A percentile compares a stretch with the other conserved stretches of the same genome.
Evolutionary conservation across 2,329 filamentous ascomycete species (phyloP).

Genomic region (Alternaria longipes): DNA sequence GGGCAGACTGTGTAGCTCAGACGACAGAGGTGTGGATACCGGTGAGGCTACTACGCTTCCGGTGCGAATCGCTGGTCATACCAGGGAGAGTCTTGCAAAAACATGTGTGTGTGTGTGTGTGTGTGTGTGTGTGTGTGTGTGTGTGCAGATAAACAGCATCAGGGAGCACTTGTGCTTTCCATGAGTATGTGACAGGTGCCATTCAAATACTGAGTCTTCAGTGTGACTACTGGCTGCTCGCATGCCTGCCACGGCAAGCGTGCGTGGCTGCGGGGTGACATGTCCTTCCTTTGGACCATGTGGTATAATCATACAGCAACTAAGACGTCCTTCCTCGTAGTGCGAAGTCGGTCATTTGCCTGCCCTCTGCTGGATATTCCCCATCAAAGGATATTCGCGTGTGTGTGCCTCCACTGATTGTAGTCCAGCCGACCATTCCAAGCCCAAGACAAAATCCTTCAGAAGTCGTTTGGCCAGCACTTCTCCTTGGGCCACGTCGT

Average conservation of each 20-base stretch:
- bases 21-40: background rate
- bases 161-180: background rate
- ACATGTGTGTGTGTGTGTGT: no score
- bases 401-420: background rate
- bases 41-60: background rate
- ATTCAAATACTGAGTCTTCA: slow-evolving; percentile 63
- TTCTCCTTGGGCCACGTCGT: slow-evolving; percentile 65
- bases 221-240: slow-evolving; percentile 22
- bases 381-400: background rate
- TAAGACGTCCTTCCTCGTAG: background rate
- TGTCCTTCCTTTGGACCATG: background rate
- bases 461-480: slow-evolving; percentile 64
- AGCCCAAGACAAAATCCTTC: background rate
- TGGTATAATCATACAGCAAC: background rate
- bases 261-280: background rate
- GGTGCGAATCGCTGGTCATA: background rate
- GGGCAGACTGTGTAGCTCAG: background rate
- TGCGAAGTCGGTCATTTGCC: background rate
- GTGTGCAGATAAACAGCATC: background rate
- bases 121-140: no score
- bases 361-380: background rate
- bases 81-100: background rate
- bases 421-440: background rate
- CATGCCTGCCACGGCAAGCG: background rate
- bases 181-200: background rate